Evolutionary conservation across 2,329 filamentous ascomycete genomes (phyloP).

Genomic region (Fusarium sp.): DNA sequence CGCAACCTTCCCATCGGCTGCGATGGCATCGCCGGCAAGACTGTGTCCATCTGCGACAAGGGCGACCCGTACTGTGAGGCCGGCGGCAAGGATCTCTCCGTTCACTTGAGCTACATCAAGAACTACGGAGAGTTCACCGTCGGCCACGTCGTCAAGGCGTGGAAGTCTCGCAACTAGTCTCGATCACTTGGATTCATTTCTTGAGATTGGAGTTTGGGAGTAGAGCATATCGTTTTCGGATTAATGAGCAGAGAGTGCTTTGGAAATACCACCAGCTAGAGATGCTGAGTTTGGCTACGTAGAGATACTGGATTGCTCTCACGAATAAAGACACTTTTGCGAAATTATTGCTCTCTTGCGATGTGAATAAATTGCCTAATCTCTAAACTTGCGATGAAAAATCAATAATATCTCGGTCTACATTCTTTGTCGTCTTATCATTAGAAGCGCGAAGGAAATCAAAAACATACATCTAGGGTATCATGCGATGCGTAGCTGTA

Average conservation of each 20-base stretch:
- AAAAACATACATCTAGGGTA: slow-evolving; percentile 17
- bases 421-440: background rate
- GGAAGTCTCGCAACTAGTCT: background rate
- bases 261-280: background rate
- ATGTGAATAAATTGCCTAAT: background rate
- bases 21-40: slow-evolving; percentile 3
- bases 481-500: slow-evolving; percentile 17
- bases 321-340: background rate
- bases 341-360: too few species aligned
- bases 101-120: slow-evolving; percentile 28
- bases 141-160: slow-evolving; percentile 43
- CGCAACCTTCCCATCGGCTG: slow-evolving; percentile 18
- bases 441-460: slow-evolving; percentile 5
- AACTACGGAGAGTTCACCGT: slow-evolving; percentile 37
- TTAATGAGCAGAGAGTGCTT: background rate
- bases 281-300: background rate
- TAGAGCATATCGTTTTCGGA: background rate
- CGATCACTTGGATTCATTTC: background rate
- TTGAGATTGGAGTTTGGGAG: background rate
- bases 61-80: slow-evolving; percentile 29
- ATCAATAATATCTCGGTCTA: background rate
- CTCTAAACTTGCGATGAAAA: background rate
- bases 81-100: slow-evolving; percentile 12
- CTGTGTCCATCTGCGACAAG: slow-evolving; percentile 29
- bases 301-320: background rate